Conservation (phyloP, 768 basidiomycete genomes). For the Podaxis rugospora region DNA sequence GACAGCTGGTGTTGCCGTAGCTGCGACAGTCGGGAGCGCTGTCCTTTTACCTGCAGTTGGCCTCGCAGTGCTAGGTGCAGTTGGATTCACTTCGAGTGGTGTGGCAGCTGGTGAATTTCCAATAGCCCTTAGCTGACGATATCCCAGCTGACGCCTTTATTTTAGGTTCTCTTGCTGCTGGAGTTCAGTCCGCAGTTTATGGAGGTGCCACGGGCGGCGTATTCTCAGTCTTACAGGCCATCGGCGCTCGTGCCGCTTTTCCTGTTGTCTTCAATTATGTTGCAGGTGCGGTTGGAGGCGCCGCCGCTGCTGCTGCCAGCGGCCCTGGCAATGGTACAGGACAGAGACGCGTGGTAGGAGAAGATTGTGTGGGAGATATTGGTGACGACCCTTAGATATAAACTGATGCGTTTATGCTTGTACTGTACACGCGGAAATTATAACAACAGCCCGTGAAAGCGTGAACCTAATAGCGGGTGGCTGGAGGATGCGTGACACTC, state of each 20-base stretch:
- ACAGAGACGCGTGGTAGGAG: not conserved
- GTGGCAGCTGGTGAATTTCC: conserved; percentile 1
- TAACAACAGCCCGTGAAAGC: too few relatives aligned
- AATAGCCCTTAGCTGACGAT: too few relatives aligned
- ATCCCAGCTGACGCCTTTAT: not conserved
- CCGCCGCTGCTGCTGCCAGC: not conserved
- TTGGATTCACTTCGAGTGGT: conserved; percentile 6
- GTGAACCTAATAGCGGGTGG: too few relatives aligned
- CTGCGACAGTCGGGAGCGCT: not conserved
- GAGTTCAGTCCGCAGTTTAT: conserved; percentile 11
- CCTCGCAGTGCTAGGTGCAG: not conserved
- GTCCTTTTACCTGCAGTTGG: not conserved
- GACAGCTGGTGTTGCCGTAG: not conserved
- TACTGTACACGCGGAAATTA: too few relatives aligned
- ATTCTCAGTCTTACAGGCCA: conserved; percentile 19
- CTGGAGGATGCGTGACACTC: too few relatives aligned
- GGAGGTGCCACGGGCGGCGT: conserved; percentile 17
- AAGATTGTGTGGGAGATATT: not conserved
- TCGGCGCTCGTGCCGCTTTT: conserved; percentile 17
- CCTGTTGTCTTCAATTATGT: not conserved
- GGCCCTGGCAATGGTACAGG: not conserved
- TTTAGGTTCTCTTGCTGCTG: conserved; percentile 16
- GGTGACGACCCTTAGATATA: not conserved
- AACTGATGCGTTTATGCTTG: not conserved
- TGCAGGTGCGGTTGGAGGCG: not conserved